A percentile compares a stretch with the other conserved stretches of the same genome.
phyloP scores from a whole-genome alignment of 441 rosid species.

The Erodium moschatum region DNA sequence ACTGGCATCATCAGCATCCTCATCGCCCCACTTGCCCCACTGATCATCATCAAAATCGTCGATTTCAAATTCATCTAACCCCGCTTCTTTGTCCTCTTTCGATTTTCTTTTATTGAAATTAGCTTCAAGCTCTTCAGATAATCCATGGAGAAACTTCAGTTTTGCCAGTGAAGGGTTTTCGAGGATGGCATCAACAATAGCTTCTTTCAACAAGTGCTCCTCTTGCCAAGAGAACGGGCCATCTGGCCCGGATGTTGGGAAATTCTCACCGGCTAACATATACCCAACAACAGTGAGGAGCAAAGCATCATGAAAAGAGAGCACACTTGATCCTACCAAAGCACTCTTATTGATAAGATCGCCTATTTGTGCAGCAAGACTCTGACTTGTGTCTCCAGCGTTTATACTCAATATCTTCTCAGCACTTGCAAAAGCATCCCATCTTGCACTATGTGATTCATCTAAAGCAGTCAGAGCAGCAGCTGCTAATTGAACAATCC shows the following conservation, averaged over 20 bases:
- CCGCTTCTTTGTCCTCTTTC: slow-evolving; percentile 35
- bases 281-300: slow-evolving; percentile 68
- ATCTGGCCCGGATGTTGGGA: slow-evolving; percentile 74
- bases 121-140: slow-evolving; percentile 61
- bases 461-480: slow-evolving; percentile 58
- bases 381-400: slow-evolving; percentile 84
- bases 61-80: slow-evolving; percentile 38
- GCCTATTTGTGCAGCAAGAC: slow-evolving; percentile 82
- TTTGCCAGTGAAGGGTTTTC: slow-evolving; percentile 61
- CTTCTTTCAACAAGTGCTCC: slow-evolving; percentile 82
- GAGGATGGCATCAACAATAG: slow-evolving; percentile 61
- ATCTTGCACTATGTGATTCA: slow-evolving; percentile 51
- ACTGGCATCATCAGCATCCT: slow-evolving; percentile 37
- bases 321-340: slow-evolving; percentile 33
- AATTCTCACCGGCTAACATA: slow-evolving; percentile 84
- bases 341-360: slow-evolving; percentile 70
- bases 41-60: slow-evolving; percentile 91
- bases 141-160: slow-evolving; percentile 62
- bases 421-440: slow-evolving; percentile 81
- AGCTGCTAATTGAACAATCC: slow-evolving; percentile 71
- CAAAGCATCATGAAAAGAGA: slow-evolving; percentile 62
- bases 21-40: slow-evolving; percentile 95
- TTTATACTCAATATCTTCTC: slow-evolving; percentile 79
- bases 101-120: slow-evolving; percentile 36
- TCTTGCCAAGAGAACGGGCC: slow-evolving; percentile 98